Base-by-base conservation (phyloP, 768 basidiomycete genomes). In the Leccinum olivaceopallidum region DNA sequence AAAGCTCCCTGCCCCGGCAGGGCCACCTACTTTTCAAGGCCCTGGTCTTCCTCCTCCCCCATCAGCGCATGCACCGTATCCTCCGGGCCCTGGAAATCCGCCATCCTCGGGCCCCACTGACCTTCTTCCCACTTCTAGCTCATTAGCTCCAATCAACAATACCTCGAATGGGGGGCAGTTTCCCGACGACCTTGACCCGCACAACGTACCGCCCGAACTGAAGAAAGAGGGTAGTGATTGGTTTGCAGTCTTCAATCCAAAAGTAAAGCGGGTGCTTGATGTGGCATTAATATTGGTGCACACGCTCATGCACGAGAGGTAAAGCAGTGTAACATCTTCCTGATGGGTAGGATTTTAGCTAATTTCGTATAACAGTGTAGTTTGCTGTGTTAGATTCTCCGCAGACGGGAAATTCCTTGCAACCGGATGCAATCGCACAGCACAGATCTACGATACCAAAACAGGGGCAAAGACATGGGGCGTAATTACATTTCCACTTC, bases 391-490 rank as follows among this genome's bases (percentile, higher is more conserved):
- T 28, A 84, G 90, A 60, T 96, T 97, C 77, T 96, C 94, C 55
- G 91, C 93, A 13, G 95, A 98, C 74, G 94, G 95, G 28, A 94
- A 92, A 73, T 87, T 81, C 62, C 84, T 98, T 34, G 96, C 96
- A 34, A 98, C 96, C 5, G 96, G 96, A 13, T 98, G 95, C 77
- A 98, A 98, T 76, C 83, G 93, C 47, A 93, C 94, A 0, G 94
- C 95, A 20, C 95, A 97, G 74, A 95, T 98, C 59, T 98, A 92
- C 72, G 93, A 98, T 71, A 90, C 90, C 26, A 90, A 90, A 76
- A 89, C 91, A 0, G 95, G 95, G 7, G 73, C 70, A 0, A 94
- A 92, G 77, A 88, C 88, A 32, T 94, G 90, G 95, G 94, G 65
- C 58, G 86, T 73, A 37, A 64, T 54, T 44, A 59, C 47, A 4